Conservation (phyloP, 2,329 filamentous ascomycete species). For the Ceratocystis harringtonii region DNA sequence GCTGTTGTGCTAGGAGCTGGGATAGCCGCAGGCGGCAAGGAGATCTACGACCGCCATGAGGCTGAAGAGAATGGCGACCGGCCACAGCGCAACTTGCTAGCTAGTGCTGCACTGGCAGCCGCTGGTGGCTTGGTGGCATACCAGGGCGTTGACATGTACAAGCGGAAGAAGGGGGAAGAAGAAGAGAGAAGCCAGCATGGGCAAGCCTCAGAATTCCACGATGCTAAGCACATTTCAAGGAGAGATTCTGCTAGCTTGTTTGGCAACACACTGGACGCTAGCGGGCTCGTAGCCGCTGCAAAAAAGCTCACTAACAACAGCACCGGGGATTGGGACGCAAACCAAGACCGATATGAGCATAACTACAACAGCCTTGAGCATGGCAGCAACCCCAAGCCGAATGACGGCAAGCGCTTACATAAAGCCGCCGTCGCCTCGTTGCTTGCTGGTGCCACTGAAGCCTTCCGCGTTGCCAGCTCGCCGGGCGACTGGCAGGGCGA, state of each 20-base stretch:
- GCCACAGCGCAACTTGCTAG: slow-evolving; percentile 42
- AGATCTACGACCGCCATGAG: slow-evolving; percentile 48
- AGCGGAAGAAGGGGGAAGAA: slow-evolving; percentile 36
- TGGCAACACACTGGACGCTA: slow-evolving; percentile 46
- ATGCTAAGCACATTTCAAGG: slow-evolving; percentile 38
- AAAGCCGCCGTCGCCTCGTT: slow-evolving; percentile 86
- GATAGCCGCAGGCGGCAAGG: slow-evolving; percentile 49
- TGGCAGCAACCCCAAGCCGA: slow-evolving; percentile 22
- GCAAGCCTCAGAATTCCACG: slow-evolving; percentile 43
- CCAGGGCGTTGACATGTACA: slow-evolving; percentile 47
- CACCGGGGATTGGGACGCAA: slow-evolving; percentile 31
- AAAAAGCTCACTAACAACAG: slow-evolving; percentile 41
- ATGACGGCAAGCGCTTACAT: slow-evolving; percentile 52
- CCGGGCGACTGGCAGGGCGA: slow-evolving; percentile 80
- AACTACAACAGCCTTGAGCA: slow-evolving; percentile 21
- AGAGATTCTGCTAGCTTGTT: slow-evolving; percentile 50
- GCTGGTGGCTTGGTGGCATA: slow-evolving; percentile 50
- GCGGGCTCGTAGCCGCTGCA: slow-evolving; percentile 45
- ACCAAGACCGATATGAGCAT: slow-evolving; percentile 29
- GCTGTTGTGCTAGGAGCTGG: slow-evolving; percentile 51
- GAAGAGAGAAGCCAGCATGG: slow-evolving; percentile 29
- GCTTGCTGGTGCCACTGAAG: slow-evolving; percentile 78
- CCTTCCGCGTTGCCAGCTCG: slow-evolving; percentile 78
- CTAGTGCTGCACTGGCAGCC: slow-evolving; percentile 46
- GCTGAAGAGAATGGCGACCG: slow-evolving; percentile 33